Conservation (phyloP, 139 green algal genomes). For the Chlamydomonas asymmetrica region DNA sequence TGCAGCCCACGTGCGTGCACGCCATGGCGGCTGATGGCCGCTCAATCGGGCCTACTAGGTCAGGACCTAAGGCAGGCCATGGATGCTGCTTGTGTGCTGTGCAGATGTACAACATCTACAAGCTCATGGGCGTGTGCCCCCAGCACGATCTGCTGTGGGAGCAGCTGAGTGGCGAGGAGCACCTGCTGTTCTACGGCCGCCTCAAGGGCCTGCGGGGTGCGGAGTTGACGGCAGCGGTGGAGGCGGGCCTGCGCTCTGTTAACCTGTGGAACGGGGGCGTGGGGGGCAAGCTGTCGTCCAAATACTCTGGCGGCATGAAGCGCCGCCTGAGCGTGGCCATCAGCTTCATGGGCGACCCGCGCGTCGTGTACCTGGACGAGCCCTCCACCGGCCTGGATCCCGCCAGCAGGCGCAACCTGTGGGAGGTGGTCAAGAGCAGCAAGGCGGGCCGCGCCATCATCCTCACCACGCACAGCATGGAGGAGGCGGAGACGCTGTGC, state of each 20-base stretch:
- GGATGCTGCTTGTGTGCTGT: too few species aligned
- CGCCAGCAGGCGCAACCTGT: slow-evolving; percentile 77
- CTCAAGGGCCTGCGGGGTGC: slow-evolving; percentile 74
- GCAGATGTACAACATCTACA: slow-evolving; percentile 24
- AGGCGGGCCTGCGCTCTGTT: slow-evolving; percentile 24
- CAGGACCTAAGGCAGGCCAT: too few species aligned
- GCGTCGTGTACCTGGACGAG: slow-evolving; percentile 91
- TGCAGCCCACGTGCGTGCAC: too few species aligned
- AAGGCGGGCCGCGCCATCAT: slow-evolving; percentile 81
- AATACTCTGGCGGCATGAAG: slow-evolving; percentile 62
- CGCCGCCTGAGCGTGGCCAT: slow-evolving; percentile 82
- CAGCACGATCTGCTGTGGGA: slow-evolving; percentile 91
- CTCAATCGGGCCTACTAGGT: too few species aligned
- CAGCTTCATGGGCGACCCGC: slow-evolving; percentile 67
- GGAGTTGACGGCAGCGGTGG: slow-evolving; percentile 16
- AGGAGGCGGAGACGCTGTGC: slow-evolving; percentile 86
- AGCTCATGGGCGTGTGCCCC: slow-evolving; percentile 46
- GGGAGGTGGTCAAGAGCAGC: slow-evolving; percentile 71
- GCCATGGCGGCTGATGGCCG: too few species aligned
- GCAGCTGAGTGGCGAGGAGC: slow-evolving; percentile 63
- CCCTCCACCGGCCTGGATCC: slow-evolving; percentile 87
- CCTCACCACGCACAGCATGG: slow-evolving; percentile 90
- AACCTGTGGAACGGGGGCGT: slow-evolving; percentile 41
- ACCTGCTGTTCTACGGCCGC: slow-evolving; percentile 83
- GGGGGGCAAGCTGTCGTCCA: slow-evolving; percentile 50